Evolutionary conservation across 2,329 filamentous ascomycete species (phyloP).

Genomic region (Westerdykella sp.): DNA sequence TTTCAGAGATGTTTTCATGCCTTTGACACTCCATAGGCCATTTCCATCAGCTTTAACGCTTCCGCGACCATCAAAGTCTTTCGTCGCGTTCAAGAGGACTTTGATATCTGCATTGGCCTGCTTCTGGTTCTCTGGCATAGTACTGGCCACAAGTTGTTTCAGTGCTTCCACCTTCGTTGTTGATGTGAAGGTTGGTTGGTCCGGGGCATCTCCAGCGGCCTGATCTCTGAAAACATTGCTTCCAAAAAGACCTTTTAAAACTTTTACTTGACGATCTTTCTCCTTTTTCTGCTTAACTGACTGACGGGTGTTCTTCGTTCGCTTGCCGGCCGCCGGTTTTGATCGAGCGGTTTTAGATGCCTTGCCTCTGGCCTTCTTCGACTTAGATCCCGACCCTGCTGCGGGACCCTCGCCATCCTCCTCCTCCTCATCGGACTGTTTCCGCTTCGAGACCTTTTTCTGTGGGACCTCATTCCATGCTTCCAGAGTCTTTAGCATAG

Average conservation of each 20-base stretch:
- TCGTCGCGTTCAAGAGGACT: conserved; percentile 35
- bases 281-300: conserved; percentile 15
- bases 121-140: conserved; percentile 34
- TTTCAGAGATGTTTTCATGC: conserved; percentile 44
- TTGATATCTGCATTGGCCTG: conserved; percentile 32
- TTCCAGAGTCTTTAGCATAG: conserved; percentile 28
- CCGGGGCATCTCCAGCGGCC: conserved; percentile 14
- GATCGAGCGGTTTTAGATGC: too few species aligned
- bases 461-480: conserved; percentile 1
- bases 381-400: too few species aligned
- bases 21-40: conserved; percentile 42
- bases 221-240: conserved; percentile 31
- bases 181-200: conserved; percentile 19
- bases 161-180: conserved; percentile 30
- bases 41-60: conserved; percentile 28
- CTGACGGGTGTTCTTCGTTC: conserved; percentile 2
- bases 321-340: too few species aligned
- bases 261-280: conserved; percentile 11
- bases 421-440: too few species aligned
- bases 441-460: too few species aligned
- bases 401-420: too few species aligned
- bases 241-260: conserved; percentile 21
- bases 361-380: too few species aligned
- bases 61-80: conserved; percentile 37
- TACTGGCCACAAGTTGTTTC: conserved; percentile 36